Evolutionary conservation across 768 basidiomycete genomes (phyloP), one percentile per base, ranked within the genome.

Genomic region (Hemileccinum impolitum): DNA sequence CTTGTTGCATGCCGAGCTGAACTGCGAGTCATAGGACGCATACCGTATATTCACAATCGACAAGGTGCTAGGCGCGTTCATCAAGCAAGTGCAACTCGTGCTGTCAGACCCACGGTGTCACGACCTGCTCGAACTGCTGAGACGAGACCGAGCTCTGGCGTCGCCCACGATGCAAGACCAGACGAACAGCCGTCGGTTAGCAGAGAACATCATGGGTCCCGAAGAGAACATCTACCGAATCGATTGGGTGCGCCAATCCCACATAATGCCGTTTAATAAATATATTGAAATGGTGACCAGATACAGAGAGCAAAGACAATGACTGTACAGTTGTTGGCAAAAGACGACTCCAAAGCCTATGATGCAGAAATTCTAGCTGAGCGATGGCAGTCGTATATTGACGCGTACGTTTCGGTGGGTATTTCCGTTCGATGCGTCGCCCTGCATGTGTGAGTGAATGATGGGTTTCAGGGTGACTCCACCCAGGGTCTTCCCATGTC

Each of bases 11-110:
- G 13, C 3, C 5, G 4, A n/a, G 12, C 59, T 62, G 35, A 54
- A 23, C 6, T 8, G 17, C n/a, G 36, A 6, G 6, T 36, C 15
- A 8, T 52, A 87, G 85, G 75, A 89, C 23, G 84, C 84, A 0
- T 97, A 91, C 67, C 87, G 85, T 62, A 80, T 93, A 60, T 99
- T 96, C 68, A 97, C 95, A 0, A 74, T 96, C 21, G 95, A 99
- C 70, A 94, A 96, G 67, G 75, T 97, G 31, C 78, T 97, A 37
- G 88, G 87, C 1, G 76, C 82, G 1, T 77, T 97, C 52, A 84
- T 99, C 68, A 97, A 96, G 64, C 92, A 94, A 72, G 90, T 89
- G 9, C 88, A 90, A 61, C 64, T 75, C n/a, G 71, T 86, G 28
- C 72, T 88, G n/a, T 65, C 76, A 1, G 89, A 90, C 55, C 59